These are phyloP conservation scores for Spinellus fusiger DNA, from an alignment of 192 early-diverging fungal species.

Conservation along the genomic window DNA sequence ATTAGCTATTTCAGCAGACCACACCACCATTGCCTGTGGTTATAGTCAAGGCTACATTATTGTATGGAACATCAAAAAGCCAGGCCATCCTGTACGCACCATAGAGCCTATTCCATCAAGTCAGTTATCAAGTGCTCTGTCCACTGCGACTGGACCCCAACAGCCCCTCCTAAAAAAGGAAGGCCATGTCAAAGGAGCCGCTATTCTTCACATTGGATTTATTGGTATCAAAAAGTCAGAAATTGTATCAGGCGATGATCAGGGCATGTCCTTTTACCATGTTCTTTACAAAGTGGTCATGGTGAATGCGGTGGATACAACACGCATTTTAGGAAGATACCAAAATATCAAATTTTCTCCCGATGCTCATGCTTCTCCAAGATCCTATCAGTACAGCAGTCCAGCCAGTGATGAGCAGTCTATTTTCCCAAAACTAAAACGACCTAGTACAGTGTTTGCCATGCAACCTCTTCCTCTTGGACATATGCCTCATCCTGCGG, in stretches of 20 bases:
- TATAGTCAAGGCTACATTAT: slow-evolving; percentile 49
- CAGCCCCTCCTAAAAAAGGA: slow-evolving; percentile 32
- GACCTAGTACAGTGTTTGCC: slow-evolving; percentile 54
- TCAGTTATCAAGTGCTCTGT: slow-evolving; percentile 30
- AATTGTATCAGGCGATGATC: slow-evolving; percentile 50
- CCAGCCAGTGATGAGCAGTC: neutral
- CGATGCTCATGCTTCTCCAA: neutral
- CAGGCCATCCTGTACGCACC: slow-evolving; percentile 37
- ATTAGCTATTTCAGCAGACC: slow-evolving; percentile 51
- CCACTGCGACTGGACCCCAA: neutral
- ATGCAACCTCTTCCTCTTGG: slow-evolving; percentile 52
- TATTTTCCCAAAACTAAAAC: slow-evolving; percentile 29
- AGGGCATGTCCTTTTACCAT: slow-evolving; percentile 58
- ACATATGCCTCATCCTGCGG: slow-evolving; percentile 47
- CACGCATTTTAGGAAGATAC: slow-evolving; percentile 49
- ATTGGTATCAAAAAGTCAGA: slow-evolving; percentile 48
- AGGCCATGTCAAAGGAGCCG: slow-evolving; percentile 50
- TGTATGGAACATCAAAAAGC: slow-evolving; percentile 50
- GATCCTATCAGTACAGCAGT: neutral
- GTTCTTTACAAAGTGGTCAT: slow-evolving; percentile 52
- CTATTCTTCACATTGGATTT: slow-evolving; percentile 53
- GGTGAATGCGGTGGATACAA: slow-evolving; percentile 54
- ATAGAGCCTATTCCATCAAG: slow-evolving; percentile 44
- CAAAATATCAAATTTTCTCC: slow-evolving; percentile 27
- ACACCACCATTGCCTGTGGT: slow-evolving; percentile 48